phyloP scores from a whole-genome alignment of 306 rosid species.

The Trifolium repens region DNA sequence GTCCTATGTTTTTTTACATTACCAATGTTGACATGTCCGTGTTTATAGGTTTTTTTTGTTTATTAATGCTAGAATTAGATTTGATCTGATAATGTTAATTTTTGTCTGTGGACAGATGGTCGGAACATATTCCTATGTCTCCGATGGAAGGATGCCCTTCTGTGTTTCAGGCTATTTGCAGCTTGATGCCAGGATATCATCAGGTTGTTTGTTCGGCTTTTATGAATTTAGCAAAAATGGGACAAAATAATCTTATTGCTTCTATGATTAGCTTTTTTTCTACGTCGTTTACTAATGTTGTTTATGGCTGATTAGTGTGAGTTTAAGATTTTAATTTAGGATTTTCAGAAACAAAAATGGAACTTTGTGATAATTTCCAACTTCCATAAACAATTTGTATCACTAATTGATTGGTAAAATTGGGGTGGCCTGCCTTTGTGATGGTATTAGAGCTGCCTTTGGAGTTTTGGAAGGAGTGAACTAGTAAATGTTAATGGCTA shows the following conservation, averaged over 20 bases:
- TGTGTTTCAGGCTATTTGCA: constrained; percentile 82
- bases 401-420: constrained; percentile 12
- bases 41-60: not conserved
- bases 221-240: constrained; percentile 30
- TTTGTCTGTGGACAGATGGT: constrained; percentile 63
- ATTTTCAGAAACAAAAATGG: constrained; percentile 24
- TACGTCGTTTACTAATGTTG: constrained; percentile 14
- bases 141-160: constrained; percentile 79
- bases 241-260: constrained; percentile 16
- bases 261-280: constrained; percentile 25
- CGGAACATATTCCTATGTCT: constrained; percentile 67
- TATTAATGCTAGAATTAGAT: not conserved
- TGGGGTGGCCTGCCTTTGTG: constrained; percentile 13
- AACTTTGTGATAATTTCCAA: constrained; percentile 13
- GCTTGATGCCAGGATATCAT: constrained; percentile 76
- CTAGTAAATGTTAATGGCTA: too few species aligned
- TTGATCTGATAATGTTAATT: constrained; percentile 42
- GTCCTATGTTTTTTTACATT: too few species aligned
- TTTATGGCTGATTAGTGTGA: not conserved
- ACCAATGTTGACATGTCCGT: too few species aligned
- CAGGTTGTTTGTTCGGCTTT: constrained; percentile 59
- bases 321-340: constrained; percentile 17
- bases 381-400: constrained; percentile 28
- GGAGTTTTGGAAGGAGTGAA: too few species aligned
- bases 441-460: too few species aligned